Conservation (phyloP, 225 moss, liverwort and hornwort species). For the Straminergon stramineum region DNA sequence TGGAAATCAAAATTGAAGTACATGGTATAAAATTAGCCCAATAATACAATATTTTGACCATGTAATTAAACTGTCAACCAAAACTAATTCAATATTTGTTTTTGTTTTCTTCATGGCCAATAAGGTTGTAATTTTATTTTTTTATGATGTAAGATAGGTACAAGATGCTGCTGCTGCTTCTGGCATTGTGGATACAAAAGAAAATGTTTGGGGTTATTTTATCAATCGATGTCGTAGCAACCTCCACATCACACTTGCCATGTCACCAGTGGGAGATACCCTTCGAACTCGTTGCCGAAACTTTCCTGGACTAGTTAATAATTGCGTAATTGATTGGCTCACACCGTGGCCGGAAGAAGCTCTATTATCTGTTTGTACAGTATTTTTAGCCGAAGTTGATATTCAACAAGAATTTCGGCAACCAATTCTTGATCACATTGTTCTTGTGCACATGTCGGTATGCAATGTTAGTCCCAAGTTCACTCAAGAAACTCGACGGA, state of each 20-base stretch:
- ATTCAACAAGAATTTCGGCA: constrained; percentile 42
- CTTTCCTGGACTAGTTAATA: constrained; percentile 82
- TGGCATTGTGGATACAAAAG: constrained; percentile 67
- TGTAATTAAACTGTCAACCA: not conserved
- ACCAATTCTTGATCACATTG: constrained; percentile 64
- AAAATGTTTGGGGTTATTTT: constrained; percentile 80
- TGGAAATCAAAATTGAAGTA: no score
- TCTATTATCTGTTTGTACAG: constrained; percentile 55
- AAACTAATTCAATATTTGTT: not conserved
- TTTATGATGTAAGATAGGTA: constrained; percentile 18
- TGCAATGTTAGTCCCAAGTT: constrained; percentile 54
- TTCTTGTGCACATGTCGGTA: constrained; percentile 73
- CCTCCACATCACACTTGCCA: constrained; percentile 70
- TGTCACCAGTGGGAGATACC: constrained; percentile 84
- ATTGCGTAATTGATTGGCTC: constrained; percentile 87
- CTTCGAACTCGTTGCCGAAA: constrained; percentile 72
- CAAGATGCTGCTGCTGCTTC: constrained; percentile 55
- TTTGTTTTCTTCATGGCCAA: not conserved
- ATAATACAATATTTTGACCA: not conserved
- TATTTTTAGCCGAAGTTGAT: constrained; percentile 55
- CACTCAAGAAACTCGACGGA: constrained; percentile 50
- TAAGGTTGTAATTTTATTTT: not conserved
- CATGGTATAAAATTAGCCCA: no score
- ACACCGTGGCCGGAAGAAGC: constrained; percentile 88
- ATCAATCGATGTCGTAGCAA: constrained; percentile 63